phyloP scores from a whole-genome alignment of 2,329 filamentous ascomycete genomes.

The Gaeumannomyces sp. region DNA sequence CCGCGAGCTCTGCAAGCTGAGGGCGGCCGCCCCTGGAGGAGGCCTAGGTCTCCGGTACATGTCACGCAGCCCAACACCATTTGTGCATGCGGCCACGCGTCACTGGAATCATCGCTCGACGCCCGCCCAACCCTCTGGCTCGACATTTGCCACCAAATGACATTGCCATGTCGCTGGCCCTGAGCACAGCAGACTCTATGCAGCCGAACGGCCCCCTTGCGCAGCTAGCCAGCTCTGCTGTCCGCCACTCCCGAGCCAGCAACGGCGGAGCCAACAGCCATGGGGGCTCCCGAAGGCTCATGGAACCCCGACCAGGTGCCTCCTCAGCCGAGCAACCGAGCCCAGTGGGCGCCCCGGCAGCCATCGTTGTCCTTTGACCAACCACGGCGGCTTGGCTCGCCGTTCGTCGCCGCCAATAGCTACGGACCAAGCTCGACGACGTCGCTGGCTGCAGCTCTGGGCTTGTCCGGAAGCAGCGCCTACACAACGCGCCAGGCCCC shows the following conservation, averaged over 20 bases:
- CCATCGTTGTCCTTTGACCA: not conserved
- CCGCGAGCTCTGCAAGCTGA: constrained; percentile 55
- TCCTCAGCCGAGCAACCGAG: not conserved
- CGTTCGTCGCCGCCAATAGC: constrained; percentile 48
- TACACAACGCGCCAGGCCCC: constrained; percentile 32
- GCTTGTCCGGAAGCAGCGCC: constrained; percentile 20
- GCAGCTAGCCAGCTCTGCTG: constrained; percentile 42
- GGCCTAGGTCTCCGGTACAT: constrained; percentile 39
- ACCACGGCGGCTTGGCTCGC: constrained; percentile 30
- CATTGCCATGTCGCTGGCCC: constrained; percentile 55
- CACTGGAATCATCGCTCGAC: constrained; percentile 43
- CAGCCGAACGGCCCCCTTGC: constrained; percentile 55
- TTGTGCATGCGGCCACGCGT: constrained; percentile 43
- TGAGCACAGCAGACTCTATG: constrained; percentile 61
- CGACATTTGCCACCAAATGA: constrained; percentile 54
- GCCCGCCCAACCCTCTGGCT: constrained; percentile 34
- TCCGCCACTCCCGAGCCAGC: constrained; percentile 13
- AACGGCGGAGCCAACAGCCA: constrained; percentile 14
- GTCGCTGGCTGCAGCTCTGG: constrained; percentile 35
- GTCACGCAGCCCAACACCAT: constrained; percentile 50
- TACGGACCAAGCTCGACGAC: constrained; percentile 57
- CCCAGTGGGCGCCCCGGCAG: not conserved
- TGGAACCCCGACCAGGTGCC: constrained; percentile 4
- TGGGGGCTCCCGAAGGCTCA: too few relatives aligned
- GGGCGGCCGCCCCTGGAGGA: constrained; percentile 36